Evolutionary conservation across 164 flowering plant genomes (phyloP).

Genomic region (Brasenia schreberi): DNA sequence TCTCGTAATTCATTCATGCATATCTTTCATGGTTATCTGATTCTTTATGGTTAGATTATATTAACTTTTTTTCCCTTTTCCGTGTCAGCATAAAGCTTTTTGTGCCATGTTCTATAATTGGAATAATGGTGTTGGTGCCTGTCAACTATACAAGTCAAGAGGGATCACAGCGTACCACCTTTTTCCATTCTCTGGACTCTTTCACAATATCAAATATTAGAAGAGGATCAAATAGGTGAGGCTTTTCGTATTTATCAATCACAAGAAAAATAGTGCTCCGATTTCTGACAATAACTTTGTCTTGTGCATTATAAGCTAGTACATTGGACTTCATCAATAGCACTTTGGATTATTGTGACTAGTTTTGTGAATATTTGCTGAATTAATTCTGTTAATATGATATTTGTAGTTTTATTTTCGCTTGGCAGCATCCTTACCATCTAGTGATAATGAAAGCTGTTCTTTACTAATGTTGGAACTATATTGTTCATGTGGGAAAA

Average conservation of each 20-base stretch:
- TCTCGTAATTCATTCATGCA: background rate
- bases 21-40: background rate
- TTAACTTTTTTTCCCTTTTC: background rate
- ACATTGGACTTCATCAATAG: no score
- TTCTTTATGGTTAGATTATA: background rate
- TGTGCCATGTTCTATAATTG: constrained; percentile 37
- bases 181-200: constrained; percentile 36
- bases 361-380: background rate
- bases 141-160: constrained; percentile 38
- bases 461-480: no score
- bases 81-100: constrained; percentile 56
- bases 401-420: no score
- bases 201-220: constrained; percentile 62
- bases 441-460: no score
- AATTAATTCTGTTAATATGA: no score
- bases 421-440: no score
- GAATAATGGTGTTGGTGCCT: constrained; percentile 65
- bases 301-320: no score
- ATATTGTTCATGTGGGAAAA: no score
- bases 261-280: no score
- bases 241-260: background rate
- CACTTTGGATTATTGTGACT: background rate
- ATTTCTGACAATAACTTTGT: background rate
- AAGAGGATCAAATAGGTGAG: constrained; percentile 61
- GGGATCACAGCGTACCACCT: constrained; percentile 12